Conservation (phyloP, 371 early-diverging fungal genomes). For the Neoconidiobolus thromboides region DNA sequence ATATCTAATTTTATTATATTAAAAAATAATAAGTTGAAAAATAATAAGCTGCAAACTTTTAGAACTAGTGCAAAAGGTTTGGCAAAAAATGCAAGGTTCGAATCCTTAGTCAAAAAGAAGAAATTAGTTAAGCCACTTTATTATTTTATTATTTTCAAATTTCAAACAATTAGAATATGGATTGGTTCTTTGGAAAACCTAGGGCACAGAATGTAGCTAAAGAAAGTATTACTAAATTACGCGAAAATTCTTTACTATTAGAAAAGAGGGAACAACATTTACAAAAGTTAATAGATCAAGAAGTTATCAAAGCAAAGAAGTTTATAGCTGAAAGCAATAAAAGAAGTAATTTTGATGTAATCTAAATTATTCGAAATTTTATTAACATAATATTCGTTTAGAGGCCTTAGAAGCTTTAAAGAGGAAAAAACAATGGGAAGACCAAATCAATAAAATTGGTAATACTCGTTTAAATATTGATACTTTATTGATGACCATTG, state of each 20-base stretch:
- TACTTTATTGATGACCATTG: constrained; percentile 88
- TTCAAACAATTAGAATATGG: not conserved
- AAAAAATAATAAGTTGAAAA: no score
- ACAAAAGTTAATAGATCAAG: constrained; percentile 71
- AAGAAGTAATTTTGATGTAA: constrained; percentile 24
- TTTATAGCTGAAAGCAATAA: constrained; percentile 87
- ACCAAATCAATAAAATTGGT: constrained; percentile 70
- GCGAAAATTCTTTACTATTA: constrained; percentile 77
- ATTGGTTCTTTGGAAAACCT: constrained; percentile 40
- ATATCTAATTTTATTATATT: no score
- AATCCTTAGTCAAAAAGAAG: no score
- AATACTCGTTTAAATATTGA: constrained; percentile 86
- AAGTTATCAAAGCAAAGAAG: constrained; percentile 65
- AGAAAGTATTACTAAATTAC: constrained; percentile 82
- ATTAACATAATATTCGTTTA: not conserved
- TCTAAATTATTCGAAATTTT: not conserved
- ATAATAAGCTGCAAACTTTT: no score
- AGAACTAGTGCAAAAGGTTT: no score
- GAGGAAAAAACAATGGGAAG: constrained; percentile 73
- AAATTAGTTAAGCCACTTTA: no score
- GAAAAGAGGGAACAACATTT: constrained; percentile 84
- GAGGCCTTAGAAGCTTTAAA: constrained; percentile 86
- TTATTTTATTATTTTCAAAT: no score
- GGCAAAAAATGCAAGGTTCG: no score
- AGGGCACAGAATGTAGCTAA: constrained; percentile 71